These are phyloP conservation scores for Annulohypoxylon truncatum DNA, from an alignment of 2,329 filamentous ascomycete species.

Conservation along the genomic window DNA sequence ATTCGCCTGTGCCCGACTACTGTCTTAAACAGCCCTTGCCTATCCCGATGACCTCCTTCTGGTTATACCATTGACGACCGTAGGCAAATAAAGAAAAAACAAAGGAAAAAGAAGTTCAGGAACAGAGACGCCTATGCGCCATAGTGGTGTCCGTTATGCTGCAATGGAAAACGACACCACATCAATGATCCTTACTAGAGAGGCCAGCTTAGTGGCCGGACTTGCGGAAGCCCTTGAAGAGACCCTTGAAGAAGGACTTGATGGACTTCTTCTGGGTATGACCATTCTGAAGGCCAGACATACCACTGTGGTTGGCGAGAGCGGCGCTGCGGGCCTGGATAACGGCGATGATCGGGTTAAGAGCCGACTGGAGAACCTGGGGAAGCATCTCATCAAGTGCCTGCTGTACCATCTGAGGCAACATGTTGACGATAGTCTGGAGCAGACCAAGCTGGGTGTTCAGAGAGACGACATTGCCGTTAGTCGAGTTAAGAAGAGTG, in stretches of 20 bases:
- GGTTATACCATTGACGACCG: no score
- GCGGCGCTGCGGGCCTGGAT: conserved; percentile 28
- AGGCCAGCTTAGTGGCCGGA: neutral
- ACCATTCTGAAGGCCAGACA: no score
- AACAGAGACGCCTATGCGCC: neutral
- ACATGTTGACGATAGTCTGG: conserved; percentile 45
- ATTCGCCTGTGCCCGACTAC: neutral
- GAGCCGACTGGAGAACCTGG: conserved; percentile 13
- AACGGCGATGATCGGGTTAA: conserved; percentile 31
- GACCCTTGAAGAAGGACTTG: conserved; percentile 18
- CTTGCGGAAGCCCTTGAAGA: conserved; percentile 13
- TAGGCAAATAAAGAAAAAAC: neutral
- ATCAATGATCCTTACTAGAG: neutral
- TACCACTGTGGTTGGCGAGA: neutral
- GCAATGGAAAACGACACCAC: neutral
- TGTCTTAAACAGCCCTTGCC: no score
- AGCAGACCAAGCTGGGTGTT: conserved; percentile 37
- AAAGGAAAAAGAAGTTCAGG: neutral
- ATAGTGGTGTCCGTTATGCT: neutral
- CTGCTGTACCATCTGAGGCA: conserved; percentile 43
- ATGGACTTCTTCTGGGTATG: conserved; percentile 19
- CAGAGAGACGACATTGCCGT: conserved; percentile 39
- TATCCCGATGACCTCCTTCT: no score
- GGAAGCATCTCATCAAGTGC: conserved; percentile 35
- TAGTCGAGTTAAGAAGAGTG: conserved; percentile 44